These are phyloP conservation scores for Monosporascus sp. DNA, from an alignment of 2,329 filamentous ascomycete species.

Conservation along the genomic window DNA sequence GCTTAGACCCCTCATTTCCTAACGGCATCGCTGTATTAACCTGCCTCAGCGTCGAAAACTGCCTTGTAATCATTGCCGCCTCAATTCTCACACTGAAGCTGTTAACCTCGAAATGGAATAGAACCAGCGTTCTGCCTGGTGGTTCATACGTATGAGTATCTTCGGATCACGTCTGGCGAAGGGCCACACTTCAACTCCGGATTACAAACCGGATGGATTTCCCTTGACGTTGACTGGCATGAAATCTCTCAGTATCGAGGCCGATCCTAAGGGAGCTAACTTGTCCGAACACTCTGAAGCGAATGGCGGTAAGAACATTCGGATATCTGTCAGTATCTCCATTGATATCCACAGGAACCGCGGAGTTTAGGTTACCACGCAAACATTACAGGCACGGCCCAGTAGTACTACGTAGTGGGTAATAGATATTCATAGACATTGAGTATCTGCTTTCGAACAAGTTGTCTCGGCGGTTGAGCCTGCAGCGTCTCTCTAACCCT, in stretches of 20 bases:
- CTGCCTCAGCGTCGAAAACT: not conserved
- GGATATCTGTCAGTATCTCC: not conserved
- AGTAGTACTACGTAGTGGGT: no score
- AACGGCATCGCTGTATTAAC: not conserved
- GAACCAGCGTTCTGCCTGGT: not conserved
- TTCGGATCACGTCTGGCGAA: not conserved
- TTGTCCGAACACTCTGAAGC: not conserved
- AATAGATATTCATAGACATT: no score
- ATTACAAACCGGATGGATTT: not conserved
- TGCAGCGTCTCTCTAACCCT: no score
- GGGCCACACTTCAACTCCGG: not conserved
- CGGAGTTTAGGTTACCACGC: no score
- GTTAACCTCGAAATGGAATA: not conserved
- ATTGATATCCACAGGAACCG: not conserved
- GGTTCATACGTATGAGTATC: not conserved
- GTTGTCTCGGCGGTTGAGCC: no score
- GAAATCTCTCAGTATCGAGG: no score
- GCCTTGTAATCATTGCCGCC: not conserved
- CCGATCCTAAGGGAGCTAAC: no score
- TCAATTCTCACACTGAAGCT: not conserved
- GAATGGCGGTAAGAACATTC: not conserved
- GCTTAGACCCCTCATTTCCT: not conserved
- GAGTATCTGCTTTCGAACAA: no score
- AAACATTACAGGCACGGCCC: no score
- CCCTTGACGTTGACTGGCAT: not conserved